Conservation (phyloP, 2,329 filamentous ascomycete species). For the Diaporthe citrichinensis region DNA sequence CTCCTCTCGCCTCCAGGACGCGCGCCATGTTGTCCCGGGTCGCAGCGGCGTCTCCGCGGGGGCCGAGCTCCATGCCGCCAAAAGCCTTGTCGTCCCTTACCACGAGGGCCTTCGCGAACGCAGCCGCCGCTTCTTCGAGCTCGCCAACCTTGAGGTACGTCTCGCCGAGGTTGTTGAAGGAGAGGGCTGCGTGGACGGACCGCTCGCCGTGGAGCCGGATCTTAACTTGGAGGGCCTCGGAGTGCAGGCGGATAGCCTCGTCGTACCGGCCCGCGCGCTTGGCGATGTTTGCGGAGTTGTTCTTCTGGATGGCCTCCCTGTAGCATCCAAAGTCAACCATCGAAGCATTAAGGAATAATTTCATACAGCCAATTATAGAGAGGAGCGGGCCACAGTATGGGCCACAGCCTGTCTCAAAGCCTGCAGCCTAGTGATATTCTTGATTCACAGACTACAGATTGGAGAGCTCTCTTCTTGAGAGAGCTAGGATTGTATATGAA, state of each 20-base stretch:
- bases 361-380: too few relatives aligned
- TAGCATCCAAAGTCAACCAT: too few relatives aligned
- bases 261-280: background rate
- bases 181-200: slow-evolving; percentile 13
- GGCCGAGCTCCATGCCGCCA: slow-evolving; percentile 12
- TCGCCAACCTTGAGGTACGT: background rate
- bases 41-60: slow-evolving; percentile 21
- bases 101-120: slow-evolving; percentile 8
- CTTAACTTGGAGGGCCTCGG: background rate
- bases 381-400: too few relatives aligned
- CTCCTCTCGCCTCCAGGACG: slow-evolving; percentile 14
- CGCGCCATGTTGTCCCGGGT: slow-evolving; percentile 30
- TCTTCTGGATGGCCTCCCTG: background rate
- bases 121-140: slow-evolving; percentile 16
- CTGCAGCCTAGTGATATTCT: too few relatives aligned
- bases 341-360: too few relatives aligned
- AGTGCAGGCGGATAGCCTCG: slow-evolving; percentile 28
- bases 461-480: too few relatives aligned
- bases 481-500: too few relatives aligned
- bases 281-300: background rate
- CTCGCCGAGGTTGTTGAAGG: slow-evolving; percentile 29
- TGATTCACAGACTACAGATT: too few relatives aligned
- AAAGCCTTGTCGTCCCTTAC: slow-evolving; percentile 8
- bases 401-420: too few relatives aligned
- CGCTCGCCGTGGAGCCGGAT: background rate